Evolutionary conservation across 805 yeast species (phyloP).

Genomic region (Scheffersomyces coipomensis): DNA sequence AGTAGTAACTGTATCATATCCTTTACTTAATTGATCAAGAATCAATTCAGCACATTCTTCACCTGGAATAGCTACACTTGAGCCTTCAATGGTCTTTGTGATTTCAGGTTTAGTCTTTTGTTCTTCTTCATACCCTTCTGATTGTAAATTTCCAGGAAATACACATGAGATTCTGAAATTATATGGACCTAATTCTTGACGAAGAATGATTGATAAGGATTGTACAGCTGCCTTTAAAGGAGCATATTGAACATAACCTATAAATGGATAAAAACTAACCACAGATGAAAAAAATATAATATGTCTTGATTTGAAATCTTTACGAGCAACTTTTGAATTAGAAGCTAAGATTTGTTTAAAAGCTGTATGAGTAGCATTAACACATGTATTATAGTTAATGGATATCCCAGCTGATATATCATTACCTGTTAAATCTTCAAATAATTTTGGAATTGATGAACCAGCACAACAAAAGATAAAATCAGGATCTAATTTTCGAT

Average conservation of each 20-base stretch:
- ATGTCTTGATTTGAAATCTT: constrained; percentile 48
- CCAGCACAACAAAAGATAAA: constrained; percentile 87
- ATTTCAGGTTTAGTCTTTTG: constrained; percentile 82
- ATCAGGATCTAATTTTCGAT: constrained; percentile 53
- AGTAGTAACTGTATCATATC: constrained; percentile 74
- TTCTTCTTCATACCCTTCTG: constrained; percentile 86
- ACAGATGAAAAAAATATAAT: constrained; percentile 66
- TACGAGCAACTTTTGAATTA: constrained; percentile 5
- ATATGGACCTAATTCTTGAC: constrained; percentile 77
- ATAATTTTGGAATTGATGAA: constrained; percentile 73
- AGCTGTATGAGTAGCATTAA: constrained; percentile 67
- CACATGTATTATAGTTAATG: constrained; percentile 71
- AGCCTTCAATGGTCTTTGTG: constrained; percentile 81
- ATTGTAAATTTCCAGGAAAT: constrained; percentile 84
- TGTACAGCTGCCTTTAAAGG: constrained; percentile 85
- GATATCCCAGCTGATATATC: constrained; percentile 63
- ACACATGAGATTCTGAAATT: constrained; percentile 70
- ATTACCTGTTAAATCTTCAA: constrained; percentile 58
- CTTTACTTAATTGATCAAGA: constrained; percentile 53
- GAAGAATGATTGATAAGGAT: constrained; percentile 68
- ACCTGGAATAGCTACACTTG: constrained; percentile 68
- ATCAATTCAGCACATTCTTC: constrained; percentile 65
- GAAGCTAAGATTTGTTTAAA: constrained; percentile 36
- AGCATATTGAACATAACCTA: constrained; percentile 89
- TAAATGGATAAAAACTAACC: constrained; percentile 80